A percentile compares a stretch with the other conserved stretches of the same genome.
Conservation (phyloP, 176 grass and related monocot species). For the Triticum timopheevii region DNA sequence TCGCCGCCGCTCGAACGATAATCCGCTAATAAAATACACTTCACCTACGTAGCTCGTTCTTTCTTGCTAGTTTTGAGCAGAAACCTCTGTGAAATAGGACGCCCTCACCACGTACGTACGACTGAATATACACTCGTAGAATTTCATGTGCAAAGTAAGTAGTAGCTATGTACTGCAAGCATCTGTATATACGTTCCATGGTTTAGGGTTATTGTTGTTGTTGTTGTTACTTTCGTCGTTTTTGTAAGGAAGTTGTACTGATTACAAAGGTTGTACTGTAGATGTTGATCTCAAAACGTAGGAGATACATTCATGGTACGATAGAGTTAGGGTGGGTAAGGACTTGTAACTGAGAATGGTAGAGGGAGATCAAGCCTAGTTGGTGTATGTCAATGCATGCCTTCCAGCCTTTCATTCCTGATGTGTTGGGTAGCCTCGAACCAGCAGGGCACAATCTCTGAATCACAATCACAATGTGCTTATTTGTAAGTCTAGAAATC, state of each 20-base stretch:
- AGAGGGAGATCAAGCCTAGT: background rate
- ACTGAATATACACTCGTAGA: background rate
- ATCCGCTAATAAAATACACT: conserved; percentile 1
- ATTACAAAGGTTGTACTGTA: conserved; percentile 29
- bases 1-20: background rate
- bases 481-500: background rate
- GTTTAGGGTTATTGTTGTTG: background rate
- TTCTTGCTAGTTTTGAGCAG: conserved; percentile 36
- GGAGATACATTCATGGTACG: conserved; percentile 2
- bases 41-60: conserved; percentile 23
- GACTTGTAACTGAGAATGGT: background rate
- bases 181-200: background rate
- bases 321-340: conserved; percentile 3
- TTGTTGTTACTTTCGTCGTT: background rate
- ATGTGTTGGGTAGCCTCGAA: background rate
- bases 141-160: conserved; percentile 22
- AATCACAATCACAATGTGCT: background rate
- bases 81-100: conserved; percentile 27
- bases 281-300: conserved; percentile 18
- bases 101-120: background rate
- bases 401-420: background rate
- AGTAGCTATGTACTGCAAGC: background rate
- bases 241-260: conserved; percentile 32
- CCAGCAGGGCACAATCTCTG: background rate
- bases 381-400: background rate